phyloP scores from a whole-genome alignment of 2,329 filamentous ascomycete species.

The Aspergillus pseudoviridinutans region DNA sequence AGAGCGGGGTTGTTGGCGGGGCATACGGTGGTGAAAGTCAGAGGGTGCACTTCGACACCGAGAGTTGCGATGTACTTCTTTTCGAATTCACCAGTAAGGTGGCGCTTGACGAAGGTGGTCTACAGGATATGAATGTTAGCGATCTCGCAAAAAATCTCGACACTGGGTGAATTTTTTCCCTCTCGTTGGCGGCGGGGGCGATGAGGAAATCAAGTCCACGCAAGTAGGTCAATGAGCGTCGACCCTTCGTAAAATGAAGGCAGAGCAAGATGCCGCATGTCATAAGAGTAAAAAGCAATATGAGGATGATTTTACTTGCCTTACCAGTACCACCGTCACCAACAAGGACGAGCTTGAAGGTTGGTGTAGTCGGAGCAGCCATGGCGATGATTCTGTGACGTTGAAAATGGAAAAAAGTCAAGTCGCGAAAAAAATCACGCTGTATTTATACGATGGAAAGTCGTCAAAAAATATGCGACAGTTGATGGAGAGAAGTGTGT shows the following conservation, averaged over 20 bases:
- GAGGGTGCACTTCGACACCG: constrained; percentile 98
- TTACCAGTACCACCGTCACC: constrained; percentile 99
- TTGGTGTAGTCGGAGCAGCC: constrained; percentile 63
- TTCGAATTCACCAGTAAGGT: constrained; percentile 99
- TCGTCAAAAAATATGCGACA: constrained; percentile 20
- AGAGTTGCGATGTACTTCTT: constrained; percentile 99
- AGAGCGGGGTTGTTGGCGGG: constrained; percentile 32
- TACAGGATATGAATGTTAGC: constrained; percentile 41
- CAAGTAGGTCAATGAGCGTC: not conserved
- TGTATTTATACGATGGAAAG: constrained; percentile 10
- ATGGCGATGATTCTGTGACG: constrained; percentile 46
- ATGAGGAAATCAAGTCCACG: constrained; percentile 11
- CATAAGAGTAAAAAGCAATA: constrained; percentile 6
- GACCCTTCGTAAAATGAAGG: not conserved
- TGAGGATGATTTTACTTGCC: constrained; percentile 55
- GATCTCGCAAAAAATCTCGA: constrained; percentile 11
- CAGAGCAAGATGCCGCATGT: not conserved
- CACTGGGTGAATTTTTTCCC: constrained; percentile 21
- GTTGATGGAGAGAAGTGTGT: constrained; percentile 15
- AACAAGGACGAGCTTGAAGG: constrained; percentile 99
- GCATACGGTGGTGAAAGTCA: constrained; percentile 95
- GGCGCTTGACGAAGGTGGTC: constrained; percentile 99
- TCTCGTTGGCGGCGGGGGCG: constrained; percentile 24
- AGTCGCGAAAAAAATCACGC: constrained; percentile 11
- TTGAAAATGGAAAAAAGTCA: constrained; percentile 11